These are phyloP conservation scores for Mucor saturninus DNA, from an alignment of 371 early-diverging fungal species.

Conservation along the genomic window DNA sequence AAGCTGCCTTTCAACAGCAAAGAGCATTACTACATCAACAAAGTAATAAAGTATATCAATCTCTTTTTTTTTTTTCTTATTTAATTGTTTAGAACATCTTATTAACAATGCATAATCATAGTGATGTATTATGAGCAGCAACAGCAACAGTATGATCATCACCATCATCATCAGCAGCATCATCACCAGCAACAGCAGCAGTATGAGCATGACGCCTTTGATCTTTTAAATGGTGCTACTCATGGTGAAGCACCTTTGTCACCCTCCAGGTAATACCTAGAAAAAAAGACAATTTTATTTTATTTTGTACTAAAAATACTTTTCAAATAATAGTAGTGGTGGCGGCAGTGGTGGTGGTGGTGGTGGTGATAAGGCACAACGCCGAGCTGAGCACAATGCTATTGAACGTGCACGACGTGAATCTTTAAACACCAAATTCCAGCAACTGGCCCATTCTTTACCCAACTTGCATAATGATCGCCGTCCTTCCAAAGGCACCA, in stretches of 20 bases:
- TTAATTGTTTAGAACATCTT: not conserved
- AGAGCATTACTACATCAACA: constrained; percentile 20
- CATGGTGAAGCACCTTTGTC: constrained; percentile 6
- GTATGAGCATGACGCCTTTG: constrained; percentile 51
- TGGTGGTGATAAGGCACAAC: constrained; percentile 45
- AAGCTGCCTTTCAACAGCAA: constrained; percentile 27
- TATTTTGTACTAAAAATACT: not conserved
- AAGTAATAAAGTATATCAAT: constrained; percentile 2
- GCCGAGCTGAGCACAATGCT: constrained; percentile 76
- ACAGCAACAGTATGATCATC: not conserved
- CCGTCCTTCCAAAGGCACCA: constrained; percentile 74
- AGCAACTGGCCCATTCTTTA: constrained; percentile 72
- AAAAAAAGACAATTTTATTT: not conserved
- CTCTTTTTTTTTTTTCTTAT: not conserved
- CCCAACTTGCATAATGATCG: constrained; percentile 70
- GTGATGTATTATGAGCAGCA: constrained; percentile 27
- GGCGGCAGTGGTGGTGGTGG: not conserved
- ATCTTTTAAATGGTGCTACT: constrained; percentile 14
- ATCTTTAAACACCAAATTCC: constrained; percentile 71
- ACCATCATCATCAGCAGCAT: constrained; percentile 1
- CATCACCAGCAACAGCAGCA: constrained; percentile 22
- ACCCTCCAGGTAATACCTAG: constrained; percentile 7
- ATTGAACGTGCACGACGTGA: constrained; percentile 78
- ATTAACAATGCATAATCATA: not conserved
- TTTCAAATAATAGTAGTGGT: not conserved